These are phyloP conservation scores for Diophrys appendiculata DNA, from an alignment of 73 alveolate genomes.

Conservation along the genomic window DNA sequence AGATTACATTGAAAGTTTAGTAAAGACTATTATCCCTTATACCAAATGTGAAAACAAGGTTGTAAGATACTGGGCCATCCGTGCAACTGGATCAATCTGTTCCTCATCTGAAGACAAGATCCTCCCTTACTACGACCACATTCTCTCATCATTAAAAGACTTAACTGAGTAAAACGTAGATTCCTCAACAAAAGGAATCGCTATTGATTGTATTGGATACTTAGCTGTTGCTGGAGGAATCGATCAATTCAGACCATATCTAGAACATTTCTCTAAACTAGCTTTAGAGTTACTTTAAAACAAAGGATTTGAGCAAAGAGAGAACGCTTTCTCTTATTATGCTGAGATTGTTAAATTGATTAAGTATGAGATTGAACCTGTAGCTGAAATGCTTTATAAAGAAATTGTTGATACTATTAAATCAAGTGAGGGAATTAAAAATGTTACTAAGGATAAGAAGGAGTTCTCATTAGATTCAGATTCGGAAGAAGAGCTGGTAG, in stretches of 20 bases:
- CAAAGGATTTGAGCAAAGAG: conserved; percentile 50
- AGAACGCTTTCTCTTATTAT: conserved; percentile 54
- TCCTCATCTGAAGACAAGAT: conserved; percentile 49
- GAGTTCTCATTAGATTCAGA: conserved; percentile 67
- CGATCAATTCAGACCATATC: conserved; percentile 44
- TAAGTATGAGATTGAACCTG: conserved; percentile 50
- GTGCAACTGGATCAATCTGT: conserved; percentile 42
- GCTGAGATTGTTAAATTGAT: conserved; percentile 41
- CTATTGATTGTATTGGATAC: conserved; percentile 60
- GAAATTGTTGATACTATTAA: conserved; percentile 46
- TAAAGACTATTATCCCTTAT: conserved; percentile 29
- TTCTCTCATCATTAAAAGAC: conserved; percentile 31
- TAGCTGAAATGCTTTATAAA: conserved; percentile 14
- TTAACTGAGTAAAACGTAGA: conserved; percentile 12
- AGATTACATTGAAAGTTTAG: conserved; percentile 13
- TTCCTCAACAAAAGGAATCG: conserved; percentile 44
- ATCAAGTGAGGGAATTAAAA: conserved; percentile 45
- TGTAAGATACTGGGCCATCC: conserved; percentile 57
- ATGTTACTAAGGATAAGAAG: conserved; percentile 33
- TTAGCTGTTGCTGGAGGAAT: conserved; percentile 62
- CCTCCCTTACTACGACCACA: conserved; percentile 35
- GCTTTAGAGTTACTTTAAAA: conserved; percentile 31
- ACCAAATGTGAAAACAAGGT: conserved; percentile 19
- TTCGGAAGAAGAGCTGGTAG: conserved; percentile 58
- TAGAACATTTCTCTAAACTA: conserved; percentile 47